Conservation (phyloP, 805 yeast genomes). For the Cyberlindnera mrakii region DNA sequence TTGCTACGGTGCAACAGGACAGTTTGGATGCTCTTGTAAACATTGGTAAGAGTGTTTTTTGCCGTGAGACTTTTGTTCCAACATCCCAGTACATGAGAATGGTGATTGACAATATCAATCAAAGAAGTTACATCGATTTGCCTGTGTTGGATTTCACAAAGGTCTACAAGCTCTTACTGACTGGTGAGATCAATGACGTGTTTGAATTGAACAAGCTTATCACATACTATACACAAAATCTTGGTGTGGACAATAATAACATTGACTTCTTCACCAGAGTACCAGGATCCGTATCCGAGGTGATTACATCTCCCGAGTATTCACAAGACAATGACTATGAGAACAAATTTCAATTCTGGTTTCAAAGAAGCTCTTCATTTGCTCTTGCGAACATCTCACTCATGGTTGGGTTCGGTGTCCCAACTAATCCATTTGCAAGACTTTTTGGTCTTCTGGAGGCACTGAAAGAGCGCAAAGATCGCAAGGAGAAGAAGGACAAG, state of each 20-base stretch:
- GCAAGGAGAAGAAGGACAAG: slow-evolving; percentile 59
- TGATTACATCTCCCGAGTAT: slow-evolving; percentile 10
- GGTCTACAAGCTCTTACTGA: slow-evolving; percentile 21
- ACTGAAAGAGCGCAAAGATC: slow-evolving; percentile 62
- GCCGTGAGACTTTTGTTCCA: slow-evolving; percentile 81
- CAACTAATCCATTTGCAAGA: slow-evolving; percentile 70
- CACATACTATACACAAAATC: slow-evolving; percentile 56
- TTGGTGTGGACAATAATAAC: slow-evolving; percentile 62
- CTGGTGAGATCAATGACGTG: slow-evolving; percentile 18
- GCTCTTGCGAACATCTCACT: slow-evolving; percentile 74
- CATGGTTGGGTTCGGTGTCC: slow-evolving; percentile 71
- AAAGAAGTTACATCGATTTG: slow-evolving; percentile 36
- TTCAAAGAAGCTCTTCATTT: slow-evolving; percentile 67
- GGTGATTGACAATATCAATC: slow-evolving; percentile 74
- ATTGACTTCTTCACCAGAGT: slow-evolving; percentile 44
- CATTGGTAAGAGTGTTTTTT: slow-evolving; percentile 71
- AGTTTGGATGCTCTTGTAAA: slow-evolving; percentile 70
- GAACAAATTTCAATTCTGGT: slow-evolving; percentile 54
- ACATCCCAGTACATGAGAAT: slow-evolving; percentile 70
- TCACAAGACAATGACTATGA: slow-evolving; percentile 21
- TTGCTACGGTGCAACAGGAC: slow-evolving; percentile 76
- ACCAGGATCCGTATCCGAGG: slow-evolving; percentile 8
- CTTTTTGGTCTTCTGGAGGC: slow-evolving; percentile 68
- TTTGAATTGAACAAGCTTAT: slow-evolving; percentile 51
- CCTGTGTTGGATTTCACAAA: slow-evolving; percentile 26